Evolutionary conservation across 257 asterid species (phyloP).

Genomic region (Salvia splendens): DNA sequence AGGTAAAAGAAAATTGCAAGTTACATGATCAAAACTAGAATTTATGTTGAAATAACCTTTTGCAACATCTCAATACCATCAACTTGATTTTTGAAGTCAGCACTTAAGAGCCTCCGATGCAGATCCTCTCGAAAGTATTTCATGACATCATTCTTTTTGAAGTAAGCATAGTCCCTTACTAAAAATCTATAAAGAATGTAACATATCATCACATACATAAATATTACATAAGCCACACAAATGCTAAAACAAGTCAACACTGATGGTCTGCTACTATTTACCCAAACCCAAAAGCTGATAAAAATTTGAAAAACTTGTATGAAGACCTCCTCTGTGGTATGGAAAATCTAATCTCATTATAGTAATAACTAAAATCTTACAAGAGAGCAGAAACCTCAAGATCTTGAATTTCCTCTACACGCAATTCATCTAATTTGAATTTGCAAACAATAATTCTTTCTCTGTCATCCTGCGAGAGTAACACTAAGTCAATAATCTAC

Average conservation of each 20-base stretch:
- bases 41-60: conserved; percentile 57
- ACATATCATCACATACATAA: not conserved
- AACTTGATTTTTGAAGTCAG: conserved; percentile 96
- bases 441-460: conserved; percentile 85
- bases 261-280: too few species aligned
- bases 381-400: conserved; percentile 67
- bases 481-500: conserved; percentile 25
- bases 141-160: conserved; percentile 77
- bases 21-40: conserved; percentile 15
- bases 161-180: conserved; percentile 15
- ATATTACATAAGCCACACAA: conserved; percentile 8
- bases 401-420: conserved; percentile 95
- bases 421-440: conserved; percentile 91
- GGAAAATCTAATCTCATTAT: not conserved
- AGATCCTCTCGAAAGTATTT: conserved; percentile 94
- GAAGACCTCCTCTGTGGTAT: not conserved
- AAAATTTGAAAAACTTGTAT: conserved; percentile 16
- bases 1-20: conserved; percentile 29
- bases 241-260: not conserved
- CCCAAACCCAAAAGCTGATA: not conserved
- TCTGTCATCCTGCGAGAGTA: conserved; percentile 82
- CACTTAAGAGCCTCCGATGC: conserved; percentile 80
- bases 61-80: conserved; percentile 99
- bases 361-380: conserved; percentile 15
- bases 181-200: conserved; percentile 12